A percentile compares a stretch with the other conserved stretches of the same genome.
phyloP scores from a whole-genome alignment of 192 early-diverging fungal species.

The Glomus cerebriforme region DNA sequence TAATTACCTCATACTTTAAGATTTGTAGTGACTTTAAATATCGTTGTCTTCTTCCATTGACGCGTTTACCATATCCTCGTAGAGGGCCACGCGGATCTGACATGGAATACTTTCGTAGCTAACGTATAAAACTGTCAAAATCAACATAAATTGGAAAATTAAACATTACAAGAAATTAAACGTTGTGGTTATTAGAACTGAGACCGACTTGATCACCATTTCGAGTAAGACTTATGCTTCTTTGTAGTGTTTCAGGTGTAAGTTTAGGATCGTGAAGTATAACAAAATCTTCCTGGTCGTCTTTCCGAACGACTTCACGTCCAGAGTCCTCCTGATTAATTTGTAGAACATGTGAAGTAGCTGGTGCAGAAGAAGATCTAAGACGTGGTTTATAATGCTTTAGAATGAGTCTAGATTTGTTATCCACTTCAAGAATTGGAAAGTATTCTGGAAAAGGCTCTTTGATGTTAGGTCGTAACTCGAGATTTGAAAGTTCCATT shows the following conservation, averaged over 20 bases:
- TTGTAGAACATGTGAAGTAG: background rate
- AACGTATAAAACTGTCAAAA: background rate
- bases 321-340: background rate
- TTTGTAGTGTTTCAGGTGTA: background rate
- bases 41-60: background rate
- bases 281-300: background rate
- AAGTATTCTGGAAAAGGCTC: background rate
- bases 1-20: constrained; percentile 11
- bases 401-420: background rate
- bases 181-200: background rate
- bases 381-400: background rate
- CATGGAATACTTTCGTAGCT: background rate
- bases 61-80: background rate
- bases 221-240: background rate
- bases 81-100: background rate
- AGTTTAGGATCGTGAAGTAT: constrained; percentile 5
- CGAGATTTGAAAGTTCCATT: background rate
- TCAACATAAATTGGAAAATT: background rate
- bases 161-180: background rate
- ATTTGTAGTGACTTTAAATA: constrained; percentile 3
- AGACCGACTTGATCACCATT: constrained; percentile 2
- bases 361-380: background rate
- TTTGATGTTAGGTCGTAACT: background rate
- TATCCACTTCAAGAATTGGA: background rate
- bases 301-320: background rate